Base-by-base conservation (phyloP, 768 basidiomycete genomes). In the Pulveroboletus sp. region DNA sequence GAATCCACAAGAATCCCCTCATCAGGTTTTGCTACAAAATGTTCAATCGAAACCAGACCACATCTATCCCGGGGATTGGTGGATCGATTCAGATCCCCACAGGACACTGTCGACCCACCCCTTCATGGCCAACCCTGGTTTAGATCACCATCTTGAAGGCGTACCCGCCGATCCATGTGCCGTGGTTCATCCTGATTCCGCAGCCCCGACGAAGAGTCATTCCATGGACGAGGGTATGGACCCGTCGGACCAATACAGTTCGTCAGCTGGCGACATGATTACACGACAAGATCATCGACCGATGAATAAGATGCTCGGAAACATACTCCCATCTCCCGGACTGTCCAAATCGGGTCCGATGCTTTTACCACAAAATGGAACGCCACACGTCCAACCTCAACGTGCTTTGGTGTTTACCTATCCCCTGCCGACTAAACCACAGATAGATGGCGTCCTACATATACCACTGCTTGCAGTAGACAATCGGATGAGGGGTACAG, bases 241-340 rank as follows among this genome's bases (percentile, higher is more conserved):
- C 42, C 19, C 45, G 11, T 46, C 52, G 20, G 63, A 64, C 22
- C 63, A 56, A 44, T 64, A 65, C 24, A 42, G 58, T 36, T 63
- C 63, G 7, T 64, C 63, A 26, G 65, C 63, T 13, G 58, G 50
- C 43, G 63, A 64, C 61, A 64, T 47, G 47, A 55, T 64, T 34
- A 64, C 63, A 31, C 60, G 60, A 30, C 39, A 55, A 23, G 56
- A 64, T 30, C 63, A 65, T 50, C 54, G 58, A 12, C 63, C 61
- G 19, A 52, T 64, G 11, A 60, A 64, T 23, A 55, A 60, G 8
- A 65, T 64, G n/a, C 63, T 65, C 36, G 60, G 48, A 14, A 31
- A 27, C 10, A 10, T 39, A 12, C 43, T 19, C n/a, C 14, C 55
- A 32, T 20, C 45, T 5, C 39, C 42, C 3, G 20, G 23, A 3